Conservation (phyloP, 2,329 filamentous ascomycete genomes). For the Cercospora sp. region DNA sequence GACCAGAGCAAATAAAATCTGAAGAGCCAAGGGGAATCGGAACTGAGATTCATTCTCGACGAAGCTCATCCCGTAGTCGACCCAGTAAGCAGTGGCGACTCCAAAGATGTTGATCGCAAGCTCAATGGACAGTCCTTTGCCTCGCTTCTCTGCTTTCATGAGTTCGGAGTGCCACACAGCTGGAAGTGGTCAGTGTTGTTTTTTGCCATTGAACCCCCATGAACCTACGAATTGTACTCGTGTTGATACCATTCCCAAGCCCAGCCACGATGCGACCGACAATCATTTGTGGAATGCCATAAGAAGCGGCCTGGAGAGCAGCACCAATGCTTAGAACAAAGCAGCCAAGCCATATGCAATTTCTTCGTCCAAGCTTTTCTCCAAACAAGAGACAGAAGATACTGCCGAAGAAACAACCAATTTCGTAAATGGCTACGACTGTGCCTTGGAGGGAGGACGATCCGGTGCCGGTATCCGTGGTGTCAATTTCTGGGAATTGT, state of each 20-base stretch:
- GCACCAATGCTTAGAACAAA: conserved; percentile 51
- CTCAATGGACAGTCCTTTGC: conserved; percentile 37
- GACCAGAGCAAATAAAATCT: conserved; percentile 44
- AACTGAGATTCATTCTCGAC: conserved; percentile 40
- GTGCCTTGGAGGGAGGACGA: conserved; percentile 32
- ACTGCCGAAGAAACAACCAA: conserved; percentile 60
- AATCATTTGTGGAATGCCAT: conserved; percentile 43
- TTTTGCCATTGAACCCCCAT: neutral
- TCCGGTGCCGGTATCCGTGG: conserved; percentile 14
- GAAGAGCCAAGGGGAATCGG: conserved; percentile 47
- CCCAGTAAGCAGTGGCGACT: conserved; percentile 22
- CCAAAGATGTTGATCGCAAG: conserved; percentile 42
- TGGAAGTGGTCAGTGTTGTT: neutral
- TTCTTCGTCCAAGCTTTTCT: conserved; percentile 50
- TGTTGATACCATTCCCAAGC: conserved; percentile 18
- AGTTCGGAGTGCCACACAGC: conserved; percentile 49
- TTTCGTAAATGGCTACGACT: conserved; percentile 58
- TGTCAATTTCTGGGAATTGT: conserved; percentile 26
- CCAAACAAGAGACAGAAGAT: conserved; percentile 49
- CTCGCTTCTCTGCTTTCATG: conserved; percentile 45
- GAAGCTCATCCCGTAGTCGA: conserved; percentile 42
- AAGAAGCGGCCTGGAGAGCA: conserved; percentile 49
- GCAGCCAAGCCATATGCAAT: conserved; percentile 49
- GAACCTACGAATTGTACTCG: conserved; percentile 16
- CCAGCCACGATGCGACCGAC: conserved; percentile 16